Base-by-base conservation (phyloP, 2,329 filamentous ascomycete genomes). In the Trichoderma oligosporum region DNA sequence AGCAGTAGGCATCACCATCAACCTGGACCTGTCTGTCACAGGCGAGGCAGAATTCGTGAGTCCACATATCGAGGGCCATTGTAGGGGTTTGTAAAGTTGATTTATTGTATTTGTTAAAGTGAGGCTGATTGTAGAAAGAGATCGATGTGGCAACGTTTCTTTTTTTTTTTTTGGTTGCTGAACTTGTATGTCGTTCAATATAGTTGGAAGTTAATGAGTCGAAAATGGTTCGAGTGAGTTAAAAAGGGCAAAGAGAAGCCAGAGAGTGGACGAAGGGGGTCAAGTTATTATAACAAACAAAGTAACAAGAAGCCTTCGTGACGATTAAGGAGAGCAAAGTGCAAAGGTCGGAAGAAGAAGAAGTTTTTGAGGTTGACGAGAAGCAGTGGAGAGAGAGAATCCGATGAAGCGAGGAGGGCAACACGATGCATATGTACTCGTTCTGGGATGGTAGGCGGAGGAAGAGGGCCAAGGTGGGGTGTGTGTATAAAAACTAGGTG, bases 1-100 rank as follows among this genome's bases (percentile, higher is more conserved):
- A 96, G 81, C 92, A 97, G 80, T 96, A 96, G 63, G 89, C 85
- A 61, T 86, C 86, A 57, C 85, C 85, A 63, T 89, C 83, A 60
- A 88, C 91, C 76, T 95, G 89, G 48, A 74, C 72, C 66, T 76
- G 73, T 76, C 88, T 87, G 77, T 97, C 92, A 79, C 92, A 97
- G 77, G 88, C 86, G 66, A 97, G 85, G 81, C 92, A 97, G 82
- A 91, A 96, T 74, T 95, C 87, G 73, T 88, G 89, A 67, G 89
- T 89, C 91, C 92, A 96, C 68, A 78, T 74, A 64, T 83, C 80
- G 69, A 77, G 75, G 71, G 80, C 77, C 78, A 82, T 83, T 64
- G 70, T 75, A 69, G 61, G 24, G 54, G 33, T 39, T n/a, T n/a
- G n/a, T n/a, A n/a, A n/a, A n/a, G n/a, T n/a, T n/a, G n/a, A n/a